A percentile compares a stretch with the other conserved stretches of the same genome.
Conservation (phyloP, 805 yeast genomes). For the Wickerhamomyces bovis region DNA sequence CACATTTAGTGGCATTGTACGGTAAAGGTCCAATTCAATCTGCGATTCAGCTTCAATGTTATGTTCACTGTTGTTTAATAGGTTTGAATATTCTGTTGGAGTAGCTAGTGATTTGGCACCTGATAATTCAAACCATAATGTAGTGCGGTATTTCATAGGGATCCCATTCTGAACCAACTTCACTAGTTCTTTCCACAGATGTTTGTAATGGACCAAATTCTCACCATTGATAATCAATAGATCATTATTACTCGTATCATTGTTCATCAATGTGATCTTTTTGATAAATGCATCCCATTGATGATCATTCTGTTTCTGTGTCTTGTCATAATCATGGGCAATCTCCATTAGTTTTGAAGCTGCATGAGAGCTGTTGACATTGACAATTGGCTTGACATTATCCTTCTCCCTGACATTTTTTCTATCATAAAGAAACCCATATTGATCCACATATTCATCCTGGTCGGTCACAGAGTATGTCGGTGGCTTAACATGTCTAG, state of each 20-base stretch:
- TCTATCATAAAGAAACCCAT: constrained; percentile 42
- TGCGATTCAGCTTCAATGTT: constrained; percentile 37
- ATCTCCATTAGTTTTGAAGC: constrained; percentile 19
- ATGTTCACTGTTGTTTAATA: constrained; percentile 17
- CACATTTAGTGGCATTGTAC: constrained; percentile 50
- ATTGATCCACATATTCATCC: constrained; percentile 35
- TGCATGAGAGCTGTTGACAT: constrained; percentile 1
- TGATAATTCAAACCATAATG: constrained; percentile 49
- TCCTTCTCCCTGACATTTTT: constrained; percentile 11
- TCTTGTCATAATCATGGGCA: constrained; percentile 39
- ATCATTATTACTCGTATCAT: constrained; percentile 24
- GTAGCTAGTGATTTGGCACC: constrained; percentile 39
- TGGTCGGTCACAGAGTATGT: constrained; percentile 10
- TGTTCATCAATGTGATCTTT: constrained; percentile 23
- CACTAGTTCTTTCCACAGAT: constrained; percentile 25
- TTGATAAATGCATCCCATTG: constrained; percentile 43
- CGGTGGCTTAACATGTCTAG: constrained; percentile 28
- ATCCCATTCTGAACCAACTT: constrained; percentile 40
- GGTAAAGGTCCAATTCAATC: constrained; percentile 45
- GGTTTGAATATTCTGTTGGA: constrained; percentile 42
- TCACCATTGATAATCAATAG: constrained; percentile 37
- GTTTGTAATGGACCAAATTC: constrained; percentile 22
- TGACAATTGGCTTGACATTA: background rate
- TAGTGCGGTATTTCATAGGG: constrained; percentile 40
- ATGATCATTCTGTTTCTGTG: constrained; percentile 31